Evolutionary conservation across 176 grass and related monocot species (phyloP).

Genomic region (Secale cereale): DNA sequence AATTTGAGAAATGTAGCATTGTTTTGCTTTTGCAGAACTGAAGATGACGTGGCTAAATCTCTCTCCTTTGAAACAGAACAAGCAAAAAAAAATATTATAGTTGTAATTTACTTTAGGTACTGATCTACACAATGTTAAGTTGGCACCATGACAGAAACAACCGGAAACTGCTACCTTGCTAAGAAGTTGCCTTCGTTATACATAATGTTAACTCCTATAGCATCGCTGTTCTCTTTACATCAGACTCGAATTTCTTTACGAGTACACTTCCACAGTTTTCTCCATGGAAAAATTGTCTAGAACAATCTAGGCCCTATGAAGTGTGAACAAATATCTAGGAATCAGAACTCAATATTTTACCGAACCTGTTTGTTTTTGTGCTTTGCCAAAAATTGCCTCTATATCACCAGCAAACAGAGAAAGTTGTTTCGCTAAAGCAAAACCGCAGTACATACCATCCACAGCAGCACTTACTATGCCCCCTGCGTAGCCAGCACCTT

Average conservation of each 20-base stretch:
- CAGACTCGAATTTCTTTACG: neutral
- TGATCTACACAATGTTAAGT: neutral
- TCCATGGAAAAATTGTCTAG: constrained; percentile 2
- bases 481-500: constrained; percentile 94
- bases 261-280: constrained; percentile 1
- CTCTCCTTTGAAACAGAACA: neutral
- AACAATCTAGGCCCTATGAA: too few species aligned
- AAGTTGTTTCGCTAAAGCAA: constrained; percentile 85
- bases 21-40: neutral
- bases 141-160: neutral
- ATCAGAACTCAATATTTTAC: constrained; percentile 65
- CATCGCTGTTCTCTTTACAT: constrained; percentile 13
- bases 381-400: constrained; percentile 67
- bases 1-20: neutral
- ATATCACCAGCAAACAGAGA: constrained; percentile 68
- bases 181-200: neutral
- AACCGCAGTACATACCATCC: constrained; percentile 92
- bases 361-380: constrained; percentile 73
- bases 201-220: neutral
- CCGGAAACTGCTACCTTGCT: neutral
- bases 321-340: neutral
- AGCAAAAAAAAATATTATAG: neutral
- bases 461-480: constrained; percentile 94
- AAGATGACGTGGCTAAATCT: neutral
- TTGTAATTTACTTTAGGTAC: neutral